Evolutionary conservation across 2,329 filamentous ascomycete species (phyloP).

Genomic region (Alternaria infectoria): DNA sequence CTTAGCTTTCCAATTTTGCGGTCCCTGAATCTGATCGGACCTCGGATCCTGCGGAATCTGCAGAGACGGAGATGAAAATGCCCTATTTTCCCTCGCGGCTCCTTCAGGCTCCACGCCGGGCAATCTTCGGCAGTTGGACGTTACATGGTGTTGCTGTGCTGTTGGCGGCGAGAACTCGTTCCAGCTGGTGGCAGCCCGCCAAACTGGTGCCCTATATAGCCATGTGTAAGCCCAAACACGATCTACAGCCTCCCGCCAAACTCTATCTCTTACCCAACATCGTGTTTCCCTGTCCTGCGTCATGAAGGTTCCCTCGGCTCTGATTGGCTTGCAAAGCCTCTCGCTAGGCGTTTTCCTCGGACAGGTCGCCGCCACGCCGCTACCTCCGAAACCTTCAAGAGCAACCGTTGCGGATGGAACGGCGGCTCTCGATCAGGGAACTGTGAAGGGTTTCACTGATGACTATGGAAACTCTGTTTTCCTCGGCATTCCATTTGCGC

Average conservation of each 20-base stretch:
- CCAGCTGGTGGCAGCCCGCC: background rate
- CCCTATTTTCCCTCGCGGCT: background rate
- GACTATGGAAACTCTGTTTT: slow-evolving; percentile 28
- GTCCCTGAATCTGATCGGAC: slow-evolving; percentile 4
- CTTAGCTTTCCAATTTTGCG: background rate
- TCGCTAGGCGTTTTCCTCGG: slow-evolving; percentile 10
- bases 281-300: slow-evolving; percentile 3
- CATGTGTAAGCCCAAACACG: slow-evolving; percentile 5
- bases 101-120: slow-evolving; percentile 8
- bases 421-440: slow-evolving; percentile 20
- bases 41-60: background rate
- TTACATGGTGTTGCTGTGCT: background rate
- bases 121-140: slow-evolving; percentile 11
- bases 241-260: slow-evolving; percentile 13
- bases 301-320: slow-evolving; percentile 14
- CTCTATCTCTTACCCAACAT: slow-evolving; percentile 4
- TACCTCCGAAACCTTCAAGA: slow-evolving; percentile 11
- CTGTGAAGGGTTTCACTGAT: slow-evolving; percentile 27
- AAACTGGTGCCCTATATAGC: slow-evolving; percentile 9
- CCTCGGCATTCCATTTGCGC: slow-evolving; percentile 32
- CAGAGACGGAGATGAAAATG: slow-evolving; percentile 15
- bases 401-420: slow-evolving; percentile 6
- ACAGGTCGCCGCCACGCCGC: slow-evolving; percentile 10
- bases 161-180: slow-evolving; percentile 13
- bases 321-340: slow-evolving; percentile 10